Evolutionary conservation across 257 asterid genomes (phyloP).

Genomic region (Salvia miltiorrhiza): DNA sequence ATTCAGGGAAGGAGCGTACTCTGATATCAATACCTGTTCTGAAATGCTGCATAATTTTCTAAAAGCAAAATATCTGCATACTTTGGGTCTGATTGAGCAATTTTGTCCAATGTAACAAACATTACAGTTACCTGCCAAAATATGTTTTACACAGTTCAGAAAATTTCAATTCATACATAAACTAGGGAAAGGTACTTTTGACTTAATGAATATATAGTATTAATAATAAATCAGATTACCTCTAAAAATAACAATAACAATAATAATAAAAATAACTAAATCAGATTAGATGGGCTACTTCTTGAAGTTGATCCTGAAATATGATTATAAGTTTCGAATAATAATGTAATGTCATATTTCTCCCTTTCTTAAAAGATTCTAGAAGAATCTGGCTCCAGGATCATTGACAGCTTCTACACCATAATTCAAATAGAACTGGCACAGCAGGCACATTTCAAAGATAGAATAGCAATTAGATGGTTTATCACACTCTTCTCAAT

Average conservation of each 20-base stretch:
- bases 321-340: no score
- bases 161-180: conserved; percentile 10
- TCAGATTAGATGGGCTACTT: not conserved
- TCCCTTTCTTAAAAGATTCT: not conserved
- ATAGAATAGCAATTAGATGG: not conserved
- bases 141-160: conserved; percentile 25
- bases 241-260: not conserved
- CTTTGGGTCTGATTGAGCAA: conserved; percentile 88
- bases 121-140: conserved; percentile 88
- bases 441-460: not conserved
- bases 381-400: not conserved
- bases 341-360: no score
- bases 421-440: not conserved
- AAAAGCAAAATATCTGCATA: conserved; percentile 85
- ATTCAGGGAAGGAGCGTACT: not conserved
- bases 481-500: not conserved
- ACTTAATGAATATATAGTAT: not conserved
- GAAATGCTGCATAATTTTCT: conserved; percentile 98
- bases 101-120: conserved; percentile 94
- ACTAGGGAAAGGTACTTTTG: not conserved
- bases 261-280: not conserved
- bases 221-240: not conserved
- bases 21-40: conserved; percentile 68
- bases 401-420: not conserved
- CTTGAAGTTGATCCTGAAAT: not conserved